Base-by-base conservation (phyloP, 2,329 filamentous ascomycete species). In the Botrytis cinerea region DNA sequence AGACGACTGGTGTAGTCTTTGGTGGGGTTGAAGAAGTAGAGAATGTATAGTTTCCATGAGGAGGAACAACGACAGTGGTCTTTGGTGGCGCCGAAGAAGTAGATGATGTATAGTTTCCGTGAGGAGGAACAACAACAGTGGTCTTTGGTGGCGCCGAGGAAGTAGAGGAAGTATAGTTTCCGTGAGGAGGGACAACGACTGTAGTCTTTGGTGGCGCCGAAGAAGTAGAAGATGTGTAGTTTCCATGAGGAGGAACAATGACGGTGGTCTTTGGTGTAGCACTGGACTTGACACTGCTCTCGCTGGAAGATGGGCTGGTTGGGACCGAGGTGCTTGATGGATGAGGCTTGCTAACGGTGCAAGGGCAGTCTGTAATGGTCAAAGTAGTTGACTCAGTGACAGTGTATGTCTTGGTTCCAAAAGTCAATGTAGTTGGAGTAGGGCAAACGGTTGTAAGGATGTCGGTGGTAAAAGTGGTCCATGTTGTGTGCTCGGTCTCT, bases 321-420 rank as follows among this genome's bases (percentile, higher is more conserved):
- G 73, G 25, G 25, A 67, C 48, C 12, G 48, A 43, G 38, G 14
- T 57, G 66, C 48, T 68, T 38, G 66, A 57, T 73, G 35, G 67
- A 43, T 38, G 71, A 43, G 74, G 73, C 57, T 75, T 71, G 60
- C 70, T 75, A 48, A 70, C 51, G 54, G 78, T 86, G 82, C 83
- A 86, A 59, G 84, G 82, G 79, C 85, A 85, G 78, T 84, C 79
- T 74, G 82, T 84, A 78, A 86, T 81, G 77, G 85, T 86, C 79
- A 86, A 78, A 72, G 83, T 83, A 72, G 84, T 83, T 67, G 84
- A 87, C 84, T 87, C 84, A 77, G 90, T 90, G 83, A 94, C 85
- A 78, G 88, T 91, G 81, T 85, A 84, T 75, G 85, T 86, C 74
- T 82, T 77, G 74, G 80, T 80, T 73, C 81, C 82, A 77, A 84